Evolutionary conservation across 768 basidiomycete genomes (phyloP).

Genomic region (Auriscalpium microsporum): DNA sequence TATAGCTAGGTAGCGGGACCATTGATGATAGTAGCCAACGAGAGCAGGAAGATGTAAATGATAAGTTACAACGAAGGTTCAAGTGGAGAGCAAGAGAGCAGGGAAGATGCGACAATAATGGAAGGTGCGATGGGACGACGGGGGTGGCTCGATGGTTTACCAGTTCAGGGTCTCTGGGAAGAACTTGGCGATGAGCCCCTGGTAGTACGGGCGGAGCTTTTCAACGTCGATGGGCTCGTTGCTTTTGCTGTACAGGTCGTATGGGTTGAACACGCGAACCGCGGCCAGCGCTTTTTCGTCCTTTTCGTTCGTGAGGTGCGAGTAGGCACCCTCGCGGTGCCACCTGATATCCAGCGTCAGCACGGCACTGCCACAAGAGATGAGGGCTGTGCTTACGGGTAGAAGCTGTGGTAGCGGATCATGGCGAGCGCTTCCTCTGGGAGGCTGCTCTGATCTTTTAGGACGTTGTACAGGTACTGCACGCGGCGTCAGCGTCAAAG

Average conservation of each 20-base stretch:
- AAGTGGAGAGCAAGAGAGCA: too few species aligned
- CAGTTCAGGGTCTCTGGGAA: slow-evolving; percentile 79
- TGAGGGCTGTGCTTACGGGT: slow-evolving; percentile 43
- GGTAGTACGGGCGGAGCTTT: slow-evolving; percentile 75
- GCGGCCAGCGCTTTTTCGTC: slow-evolving; percentile 59
- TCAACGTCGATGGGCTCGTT: slow-evolving; percentile 57
- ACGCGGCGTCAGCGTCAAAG: neutral
- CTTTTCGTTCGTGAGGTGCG: slow-evolving; percentile 67
- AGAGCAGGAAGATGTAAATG: too few species aligned
- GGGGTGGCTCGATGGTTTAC: slow-evolving; percentile 28
- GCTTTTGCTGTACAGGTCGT: slow-evolving; percentile 88
- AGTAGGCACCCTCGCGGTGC: slow-evolving; percentile 85
- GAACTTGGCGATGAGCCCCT: slow-evolving; percentile 72
- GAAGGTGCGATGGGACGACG: too few species aligned
- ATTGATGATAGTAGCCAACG: too few species aligned
- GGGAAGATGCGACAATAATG: too few species aligned
- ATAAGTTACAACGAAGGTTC: too few species aligned
- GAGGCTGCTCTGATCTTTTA: slow-evolving; percentile 74
- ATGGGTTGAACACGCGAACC: slow-evolving; percentile 85
- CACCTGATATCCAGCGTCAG: slow-evolving; percentile 34
- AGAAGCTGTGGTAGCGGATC: slow-evolving; percentile 94
- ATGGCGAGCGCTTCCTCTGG: slow-evolving; percentile 80
- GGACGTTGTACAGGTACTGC: slow-evolving; percentile 76
- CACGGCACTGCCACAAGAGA: neutral
- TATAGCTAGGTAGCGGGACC: too few species aligned